Conservation (phyloP, 768 basidiomycete species). For the Amanita exitialis region DNA sequence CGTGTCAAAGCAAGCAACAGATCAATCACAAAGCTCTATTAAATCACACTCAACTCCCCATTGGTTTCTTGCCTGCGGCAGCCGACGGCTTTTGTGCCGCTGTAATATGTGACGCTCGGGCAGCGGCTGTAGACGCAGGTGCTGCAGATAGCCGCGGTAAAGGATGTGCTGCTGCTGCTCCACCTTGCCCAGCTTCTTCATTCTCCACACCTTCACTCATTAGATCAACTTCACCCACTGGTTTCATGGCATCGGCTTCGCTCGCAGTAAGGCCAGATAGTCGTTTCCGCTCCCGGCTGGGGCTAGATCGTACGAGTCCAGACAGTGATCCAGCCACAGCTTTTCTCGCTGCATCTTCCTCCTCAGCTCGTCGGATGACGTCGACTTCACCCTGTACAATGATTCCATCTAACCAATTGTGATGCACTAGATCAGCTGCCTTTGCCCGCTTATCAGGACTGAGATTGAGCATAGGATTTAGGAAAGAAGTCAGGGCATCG, state of each 20-base stretch:
- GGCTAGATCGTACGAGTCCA: conserved; percentile 22
- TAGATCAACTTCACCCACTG: conserved; percentile 47
- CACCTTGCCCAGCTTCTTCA: not conserved
- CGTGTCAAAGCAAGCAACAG: conserved; percentile 4
- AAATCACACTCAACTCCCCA: not conserved
- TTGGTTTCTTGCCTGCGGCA: conserved; percentile 5
- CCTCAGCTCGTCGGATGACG: conserved; percentile 56
- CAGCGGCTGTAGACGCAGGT: conserved; percentile 15
- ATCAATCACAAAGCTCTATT: not conserved
- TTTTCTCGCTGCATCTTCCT: conserved; percentile 30
- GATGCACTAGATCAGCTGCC: conserved; percentile 77
- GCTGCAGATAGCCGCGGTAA: conserved; percentile 23
- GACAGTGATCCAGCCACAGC: conserved; percentile 34
- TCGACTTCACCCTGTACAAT: conserved; percentile 89
- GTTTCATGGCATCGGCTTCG: conserved; percentile 58
- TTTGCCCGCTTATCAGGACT: conserved; percentile 84
- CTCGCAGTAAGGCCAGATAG: conserved; percentile 33
- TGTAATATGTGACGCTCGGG: not conserved
- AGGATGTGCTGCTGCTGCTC: conserved; percentile 13
- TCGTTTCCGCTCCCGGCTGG: conserved; percentile 8
- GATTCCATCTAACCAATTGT: conserved; percentile 79
- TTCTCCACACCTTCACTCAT: conserved; percentile 7
- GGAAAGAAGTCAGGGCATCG: conserved; percentile 69
- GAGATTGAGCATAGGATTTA: conserved; percentile 84
- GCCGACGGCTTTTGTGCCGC: not conserved